Evolutionary conservation across 2,329 filamentous ascomycete genomes (phyloP), one percentile per base, ranked within the genome.

Genomic region (Cercospora beticola): DNA sequence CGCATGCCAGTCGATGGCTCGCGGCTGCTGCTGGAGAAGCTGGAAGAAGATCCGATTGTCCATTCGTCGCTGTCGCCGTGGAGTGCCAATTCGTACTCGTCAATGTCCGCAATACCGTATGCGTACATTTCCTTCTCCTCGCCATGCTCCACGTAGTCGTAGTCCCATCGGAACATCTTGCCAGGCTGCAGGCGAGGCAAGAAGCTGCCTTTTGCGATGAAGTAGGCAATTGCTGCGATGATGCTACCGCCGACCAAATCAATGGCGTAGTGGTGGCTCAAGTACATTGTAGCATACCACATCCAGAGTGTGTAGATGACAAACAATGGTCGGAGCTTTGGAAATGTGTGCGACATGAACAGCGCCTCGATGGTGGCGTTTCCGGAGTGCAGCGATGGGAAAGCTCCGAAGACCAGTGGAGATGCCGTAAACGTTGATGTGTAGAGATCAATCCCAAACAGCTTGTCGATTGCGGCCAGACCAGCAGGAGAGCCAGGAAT

Each of bases 231-330:
- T 68, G 82, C 80, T 78, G 72, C 75, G 61, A 70, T 71, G 62
- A 97, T 84, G 78, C 90, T 93, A 74, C 94, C 94, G 40, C 88
- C 92, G 28, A 97, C 92, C 62, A 98, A 85, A 79, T 98, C 94
- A 49, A 98, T 91, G 33, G 94, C 94, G 79, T 98, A 98, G 83
- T 98, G 94, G 81, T 98, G 94, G 76, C 92, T 96, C 63, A 98
- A 87, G 78, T 98, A 97, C 93, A 98, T 97, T 74, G 94, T 98
- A 12, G 94, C 92, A 93, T 94, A 98, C 92, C 93, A 97, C 76
- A 97, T 89, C 94, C 94, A 97, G 78, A 91, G 87, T 56, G 91
- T 91, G 81, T 97, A 98, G 72, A 87, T 85, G 71, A 94, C 87
- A 81, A 96, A 97, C 64, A 95, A 81, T 12, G 90, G 88, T 73